These are phyloP conservation scores for Melampsora larici-populina DNA, from an alignment of 1,284 basidiomycete species.

Conservation along the genomic window DNA sequence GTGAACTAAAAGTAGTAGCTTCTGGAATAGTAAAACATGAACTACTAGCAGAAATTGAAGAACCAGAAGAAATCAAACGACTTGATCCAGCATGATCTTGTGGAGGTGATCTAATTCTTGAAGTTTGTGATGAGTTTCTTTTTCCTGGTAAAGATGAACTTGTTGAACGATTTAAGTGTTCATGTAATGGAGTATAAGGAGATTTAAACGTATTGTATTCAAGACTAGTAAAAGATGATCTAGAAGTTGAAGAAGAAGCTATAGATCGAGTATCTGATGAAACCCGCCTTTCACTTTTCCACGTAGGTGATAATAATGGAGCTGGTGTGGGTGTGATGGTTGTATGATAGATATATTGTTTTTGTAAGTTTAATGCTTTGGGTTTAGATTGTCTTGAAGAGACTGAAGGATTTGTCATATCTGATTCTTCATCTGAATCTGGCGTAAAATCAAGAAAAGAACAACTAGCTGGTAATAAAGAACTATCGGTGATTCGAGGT, in stretches of 20 bases:
- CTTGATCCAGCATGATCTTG: neutral
- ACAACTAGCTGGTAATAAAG: neutral
- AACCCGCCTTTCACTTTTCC: no score
- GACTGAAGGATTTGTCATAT: no score
- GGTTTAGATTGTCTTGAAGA: no score
- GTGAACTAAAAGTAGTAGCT: neutral
- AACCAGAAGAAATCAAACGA: neutral
- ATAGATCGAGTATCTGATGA: neutral
- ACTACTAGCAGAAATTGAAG: neutral
- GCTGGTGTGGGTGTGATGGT: no score
- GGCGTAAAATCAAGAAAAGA: neutral
- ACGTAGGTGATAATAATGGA: no score
- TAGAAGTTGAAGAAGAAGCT: neutral
- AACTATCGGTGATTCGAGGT: neutral
- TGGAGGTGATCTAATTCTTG: neutral
- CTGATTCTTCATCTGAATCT: neutral
- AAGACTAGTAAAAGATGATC: neutral
- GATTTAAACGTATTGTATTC: neutral
- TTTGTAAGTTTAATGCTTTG: no score
- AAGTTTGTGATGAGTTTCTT: neutral
- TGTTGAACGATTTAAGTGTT: neutral
- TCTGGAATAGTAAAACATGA: neutral
- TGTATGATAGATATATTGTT: no score
- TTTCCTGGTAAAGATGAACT: neutral
- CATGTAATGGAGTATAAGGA: neutral